Evolutionary conservation across 805 yeast genomes (phyloP).

Genomic region (Hanseniaspora thailandica): DNA sequence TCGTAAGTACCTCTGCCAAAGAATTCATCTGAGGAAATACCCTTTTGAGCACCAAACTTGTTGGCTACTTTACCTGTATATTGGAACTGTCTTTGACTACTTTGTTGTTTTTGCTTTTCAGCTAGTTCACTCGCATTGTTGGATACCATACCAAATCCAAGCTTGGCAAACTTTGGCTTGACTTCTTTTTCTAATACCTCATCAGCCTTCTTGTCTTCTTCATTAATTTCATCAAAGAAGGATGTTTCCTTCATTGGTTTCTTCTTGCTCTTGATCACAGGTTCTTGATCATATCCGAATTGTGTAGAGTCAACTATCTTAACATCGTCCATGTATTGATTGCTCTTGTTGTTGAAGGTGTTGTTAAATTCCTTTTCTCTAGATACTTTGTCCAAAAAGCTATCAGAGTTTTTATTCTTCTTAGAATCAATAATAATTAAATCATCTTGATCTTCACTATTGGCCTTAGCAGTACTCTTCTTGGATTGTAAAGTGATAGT

Average conservation of each 20-base stretch:
- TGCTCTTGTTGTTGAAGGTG: slow-evolving; percentile 56
- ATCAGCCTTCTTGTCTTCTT: slow-evolving; percentile 19
- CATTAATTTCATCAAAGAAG: slow-evolving; percentile 19
- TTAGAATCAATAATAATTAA: slow-evolving; percentile 23
- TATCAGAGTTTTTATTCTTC: slow-evolving; percentile 31
- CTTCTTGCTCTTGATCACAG: slow-evolving; percentile 9
- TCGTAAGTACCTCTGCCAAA: slow-evolving; percentile 84
- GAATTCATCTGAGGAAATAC: slow-evolving; percentile 87
- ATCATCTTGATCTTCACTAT: not conserved
- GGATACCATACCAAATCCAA: slow-evolving; percentile 82
- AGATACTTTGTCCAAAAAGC: slow-evolving; percentile 47
- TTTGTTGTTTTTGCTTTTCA: slow-evolving; percentile 30
- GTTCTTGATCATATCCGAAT: slow-evolving; percentile 20
- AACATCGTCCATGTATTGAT: slow-evolving; percentile 40
- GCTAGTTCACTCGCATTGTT: slow-evolving; percentile 44
- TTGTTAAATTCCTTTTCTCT: slow-evolving; percentile 47
- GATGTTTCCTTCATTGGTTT: slow-evolving; percentile 16
- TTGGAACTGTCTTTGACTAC: slow-evolving; percentile 42
- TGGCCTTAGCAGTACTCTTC: slow-evolving; percentile 11
- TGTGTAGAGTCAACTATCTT: slow-evolving; percentile 25
- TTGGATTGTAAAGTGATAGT: slow-evolving; percentile 19
- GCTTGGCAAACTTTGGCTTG: slow-evolving; percentile 55
- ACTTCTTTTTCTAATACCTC: slow-evolving; percentile 32
- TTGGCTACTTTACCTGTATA: slow-evolving; percentile 64
- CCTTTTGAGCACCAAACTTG: slow-evolving; percentile 82